A percentile compares a stretch with the other conserved stretches of the same genome.
These are phyloP conservation scores for Graphilbum fragrans DNA, from an alignment of 2,329 filamentous ascomycete genomes.

Conservation along the genomic window DNA sequence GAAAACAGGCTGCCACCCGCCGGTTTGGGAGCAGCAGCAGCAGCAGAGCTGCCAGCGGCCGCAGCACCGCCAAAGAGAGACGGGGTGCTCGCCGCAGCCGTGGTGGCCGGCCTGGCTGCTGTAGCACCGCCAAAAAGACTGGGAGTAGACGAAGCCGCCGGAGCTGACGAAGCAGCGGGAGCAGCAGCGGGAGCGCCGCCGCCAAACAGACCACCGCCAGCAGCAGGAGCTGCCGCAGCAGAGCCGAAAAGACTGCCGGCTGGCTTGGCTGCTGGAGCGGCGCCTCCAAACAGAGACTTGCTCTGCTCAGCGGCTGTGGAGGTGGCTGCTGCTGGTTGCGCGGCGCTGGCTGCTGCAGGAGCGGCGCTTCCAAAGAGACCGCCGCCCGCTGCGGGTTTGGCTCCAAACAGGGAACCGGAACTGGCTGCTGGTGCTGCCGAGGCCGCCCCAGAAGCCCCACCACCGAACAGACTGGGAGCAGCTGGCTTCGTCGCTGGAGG, in stretches of 20 bases:
- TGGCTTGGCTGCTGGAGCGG: neutral
- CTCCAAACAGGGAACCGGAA: neutral
- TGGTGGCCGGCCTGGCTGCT: neutral
- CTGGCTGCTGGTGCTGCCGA: neutral
- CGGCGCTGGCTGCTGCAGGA: neutral
- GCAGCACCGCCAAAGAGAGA: constrained; percentile 24
- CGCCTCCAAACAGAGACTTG: neutral
- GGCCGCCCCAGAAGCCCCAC: neutral
- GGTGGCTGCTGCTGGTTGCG: neutral
- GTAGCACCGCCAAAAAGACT: neutral
- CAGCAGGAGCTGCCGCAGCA: neutral
- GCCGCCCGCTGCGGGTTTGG: neutral
- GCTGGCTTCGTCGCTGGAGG: constrained; percentile 28
- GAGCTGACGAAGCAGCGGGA: neutral
- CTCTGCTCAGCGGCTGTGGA: neutral
- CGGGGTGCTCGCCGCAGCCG: neutral
- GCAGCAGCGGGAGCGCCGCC: neutral
- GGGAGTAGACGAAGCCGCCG: no score
- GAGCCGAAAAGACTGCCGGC: neutral
- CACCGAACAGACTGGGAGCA: neutral
- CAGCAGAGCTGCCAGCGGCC: constrained; percentile 42
- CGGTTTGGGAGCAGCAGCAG: constrained; percentile 29
- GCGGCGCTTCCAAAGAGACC: neutral
- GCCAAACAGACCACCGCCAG: neutral
- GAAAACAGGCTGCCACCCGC: constrained; percentile 4